Conservation (phyloP, 257 asterid species). For the Petrea volubilis region DNA sequence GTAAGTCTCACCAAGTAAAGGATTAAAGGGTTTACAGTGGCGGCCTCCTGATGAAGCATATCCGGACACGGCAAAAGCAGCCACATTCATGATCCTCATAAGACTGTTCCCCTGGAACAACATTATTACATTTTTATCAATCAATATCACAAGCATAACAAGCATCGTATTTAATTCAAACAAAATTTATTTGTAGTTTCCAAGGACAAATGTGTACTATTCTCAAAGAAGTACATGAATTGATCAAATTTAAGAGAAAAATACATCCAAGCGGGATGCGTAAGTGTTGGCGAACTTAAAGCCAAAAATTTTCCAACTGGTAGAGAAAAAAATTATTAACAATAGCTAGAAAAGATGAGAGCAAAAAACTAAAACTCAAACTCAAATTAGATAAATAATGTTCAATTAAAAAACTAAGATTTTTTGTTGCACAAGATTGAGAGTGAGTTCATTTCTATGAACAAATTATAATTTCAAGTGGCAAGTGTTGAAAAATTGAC, state of each 20-base stretch:
- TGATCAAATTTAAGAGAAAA: background rate
- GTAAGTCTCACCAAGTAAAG: conserved; percentile 92
- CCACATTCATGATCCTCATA: conserved; percentile 77
- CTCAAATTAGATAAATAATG: background rate
- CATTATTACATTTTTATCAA: background rate
- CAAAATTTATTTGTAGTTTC: background rate
- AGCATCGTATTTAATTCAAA: conserved; percentile 8
- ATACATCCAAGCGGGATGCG: background rate
- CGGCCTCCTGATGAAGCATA: conserved; percentile 97
- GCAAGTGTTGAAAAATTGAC: background rate
- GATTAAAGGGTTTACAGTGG: conserved; percentile 93
- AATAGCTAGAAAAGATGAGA: background rate
- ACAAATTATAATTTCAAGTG: conserved; percentile 15
- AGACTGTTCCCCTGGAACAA: conserved; percentile 80
- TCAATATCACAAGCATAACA: conserved; percentile 1
- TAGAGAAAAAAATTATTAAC: background rate
- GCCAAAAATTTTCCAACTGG: background rate
- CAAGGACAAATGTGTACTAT: background rate
- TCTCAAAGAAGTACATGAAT: background rate
- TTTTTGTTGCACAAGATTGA: background rate
- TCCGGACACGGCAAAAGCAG: conserved; percentile 96
- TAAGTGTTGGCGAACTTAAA: background rate
- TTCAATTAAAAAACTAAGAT: background rate
- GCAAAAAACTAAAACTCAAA: background rate
- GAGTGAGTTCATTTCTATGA: background rate